A percentile compares a stretch with the other conserved stretches of the same genome.
phyloP scores from a whole-genome alignment of 331 rosid species.

The Acacia concinna region DNA sequence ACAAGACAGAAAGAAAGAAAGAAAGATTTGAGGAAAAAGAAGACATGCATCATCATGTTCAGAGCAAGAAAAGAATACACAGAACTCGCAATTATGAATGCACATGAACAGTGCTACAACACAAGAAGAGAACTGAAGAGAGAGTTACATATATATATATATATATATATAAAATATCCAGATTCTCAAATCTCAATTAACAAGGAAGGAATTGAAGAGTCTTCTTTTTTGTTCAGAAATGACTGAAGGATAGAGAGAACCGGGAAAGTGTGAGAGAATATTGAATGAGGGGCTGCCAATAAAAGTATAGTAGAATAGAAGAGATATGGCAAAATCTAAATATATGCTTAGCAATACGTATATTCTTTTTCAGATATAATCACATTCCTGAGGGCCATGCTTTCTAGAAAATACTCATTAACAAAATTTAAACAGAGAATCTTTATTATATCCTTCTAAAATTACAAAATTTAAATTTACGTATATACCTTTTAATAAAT shows the following conservation, averaged over 20 bases:
- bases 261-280: conserved; percentile 41
- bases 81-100: background rate
- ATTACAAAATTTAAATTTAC: too few species aligned
- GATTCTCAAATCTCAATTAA: background rate
- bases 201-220: background rate
- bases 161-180: background rate
- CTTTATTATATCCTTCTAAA: too few species aligned
- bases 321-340: background rate
- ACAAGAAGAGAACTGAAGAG: background rate
- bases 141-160: too few species aligned
- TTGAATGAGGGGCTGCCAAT: conserved; percentile 53
- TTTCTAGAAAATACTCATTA: background rate
- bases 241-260: conserved; percentile 2
- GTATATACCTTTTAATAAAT: too few species aligned
- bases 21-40: background rate
- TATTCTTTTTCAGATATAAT: background rate
- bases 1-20: background rate
- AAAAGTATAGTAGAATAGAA: conserved; percentile 17
- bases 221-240: background rate
- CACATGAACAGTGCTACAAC: background rate
- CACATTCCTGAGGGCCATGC: background rate
- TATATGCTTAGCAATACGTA: background rate
- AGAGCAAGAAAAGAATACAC: background rate
- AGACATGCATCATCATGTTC: background rate
- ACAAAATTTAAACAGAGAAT: too few species aligned